Base-by-base conservation (phyloP, 2,329 filamentous ascomycete species). In the Trichoderma guizhouense region DNA sequence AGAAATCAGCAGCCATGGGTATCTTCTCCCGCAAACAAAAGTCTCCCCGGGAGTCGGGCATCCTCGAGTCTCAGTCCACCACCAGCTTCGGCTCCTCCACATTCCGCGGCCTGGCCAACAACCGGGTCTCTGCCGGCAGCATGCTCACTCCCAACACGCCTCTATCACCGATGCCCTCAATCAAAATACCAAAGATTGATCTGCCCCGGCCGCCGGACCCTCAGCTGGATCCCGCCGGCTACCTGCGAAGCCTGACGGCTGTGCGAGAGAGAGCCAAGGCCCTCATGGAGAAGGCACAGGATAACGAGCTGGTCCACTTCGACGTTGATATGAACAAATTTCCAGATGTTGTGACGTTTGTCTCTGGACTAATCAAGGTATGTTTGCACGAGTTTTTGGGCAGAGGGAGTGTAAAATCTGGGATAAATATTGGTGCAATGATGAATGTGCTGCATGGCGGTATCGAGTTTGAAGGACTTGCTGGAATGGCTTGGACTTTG, bases 351-450 rank as follows among this genome's bases (percentile, higher is more conserved):
- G 93, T 95, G 15, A 88, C 88, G 58, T 97, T 97, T 80, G 92
- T 97, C 11, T 91, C 95, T n/a, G 91, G 92, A 53, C 95, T 98
- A 74, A 97, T 98, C 85, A 97, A 97, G 92, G 94, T 95, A 84
- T 75, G 86, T 73, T 55, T 39, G 14, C 7, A 28, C 8, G 24
- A 11, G 4, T 9, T 15, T 32, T 32, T 55, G 51, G 26, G 2
- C 2, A 11, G 24, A 7, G 15, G 60, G 39, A 14, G 24, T 36
- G 7, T 9, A 26, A 21, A 7, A 8, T 39, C 26, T 57, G 68
- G 8, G 32, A 18, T 24, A 15, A 18, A 30, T 32, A n/a, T n/a
- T 24, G 68, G 12, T 8, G 60, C 15, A 69, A 5, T 9, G 2
- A 7, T 32, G 9, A 21, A 32, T 3, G 5, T 60, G n/a, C 28